Evolutionary conservation across 371 early-diverging fungal species (phyloP).

Genomic region (Zychaea mexicana): DNA sequence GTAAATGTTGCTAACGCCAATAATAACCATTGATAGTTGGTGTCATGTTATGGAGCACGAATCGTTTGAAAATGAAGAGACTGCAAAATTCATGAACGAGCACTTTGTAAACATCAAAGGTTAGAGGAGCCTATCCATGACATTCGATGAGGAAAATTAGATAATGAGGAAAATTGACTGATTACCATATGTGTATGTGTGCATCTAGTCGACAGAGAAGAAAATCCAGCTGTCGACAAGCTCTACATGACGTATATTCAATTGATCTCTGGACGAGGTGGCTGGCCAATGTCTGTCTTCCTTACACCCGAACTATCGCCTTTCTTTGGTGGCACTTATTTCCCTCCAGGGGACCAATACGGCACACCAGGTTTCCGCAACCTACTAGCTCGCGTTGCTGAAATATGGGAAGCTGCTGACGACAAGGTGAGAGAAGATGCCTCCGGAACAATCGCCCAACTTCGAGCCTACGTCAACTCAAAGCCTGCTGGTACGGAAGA

Average conservation of each 20-base stretch:
- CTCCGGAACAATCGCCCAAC: conserved; percentile 38
- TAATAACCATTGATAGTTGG: conserved; percentile 48
- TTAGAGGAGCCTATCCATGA: too few species aligned
- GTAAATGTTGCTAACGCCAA: not conserved
- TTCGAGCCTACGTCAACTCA: conserved; percentile 38
- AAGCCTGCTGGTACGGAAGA: conserved; percentile 17
- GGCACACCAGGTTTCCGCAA: conserved; percentile 59
- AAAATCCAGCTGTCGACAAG: conserved; percentile 68
- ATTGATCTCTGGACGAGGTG: conserved; percentile 57
- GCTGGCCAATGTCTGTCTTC: conserved; percentile 66
- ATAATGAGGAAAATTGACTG: not conserved
- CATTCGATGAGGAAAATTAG: too few species aligned
- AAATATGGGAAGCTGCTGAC: conserved; percentile 46
- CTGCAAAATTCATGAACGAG: conserved; percentile 62
- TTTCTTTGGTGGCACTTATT: conserved; percentile 73
- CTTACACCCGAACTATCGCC: conserved; percentile 67
- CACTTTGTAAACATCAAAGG: conserved; percentile 66
- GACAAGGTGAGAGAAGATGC: conserved; percentile 44
- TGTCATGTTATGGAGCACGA: conserved; percentile 76
- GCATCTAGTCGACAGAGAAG: conserved; percentile 57
- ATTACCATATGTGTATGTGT: not conserved
- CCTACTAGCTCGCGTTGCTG: conserved; percentile 41
- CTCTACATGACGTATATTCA: conserved; percentile 64
- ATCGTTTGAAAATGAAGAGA: conserved; percentile 58
- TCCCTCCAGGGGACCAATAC: conserved; percentile 56